Evolutionary conservation across 371 early-diverging fungal genomes (phyloP), one percentile per base, ranked within the genome.

Genomic region (Syncephalastrum racemosum): DNA sequence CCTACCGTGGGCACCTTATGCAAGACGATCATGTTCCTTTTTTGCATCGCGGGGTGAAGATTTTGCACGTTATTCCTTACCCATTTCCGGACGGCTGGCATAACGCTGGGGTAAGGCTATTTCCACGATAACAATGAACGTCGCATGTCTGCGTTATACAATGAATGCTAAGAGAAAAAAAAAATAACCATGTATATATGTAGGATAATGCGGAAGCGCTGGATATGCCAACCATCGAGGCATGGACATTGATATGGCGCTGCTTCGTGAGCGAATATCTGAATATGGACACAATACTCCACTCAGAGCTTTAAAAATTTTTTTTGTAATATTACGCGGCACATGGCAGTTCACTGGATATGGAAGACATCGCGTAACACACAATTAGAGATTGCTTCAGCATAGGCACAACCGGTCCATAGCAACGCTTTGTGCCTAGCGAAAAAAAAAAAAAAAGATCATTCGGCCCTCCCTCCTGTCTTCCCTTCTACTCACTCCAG

Each of bases 11-110:
- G 41, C 59, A 69, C 23, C 54, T 67, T 5, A 77, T 97, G 42
- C 88, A 88, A 50, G 98, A 98, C 66, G 98, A 98, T 68, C 98
- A 98, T 73, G 57, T 84, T 13, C 98, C 98, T 3, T 98, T 98
- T 69, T 25, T 89, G 43, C 47, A 75, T 15, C 79, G 84, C 36
- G 90, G 91, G 18, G 93, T 96, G 0, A 89, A 91, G 4, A 80
- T 96, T 41, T 73, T 96, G 22, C 98, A 97, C 70, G 59, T 93
- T 25, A 97, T 98, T 52, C 88, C 97, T 2, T 59, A 65, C n/a
- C 91, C 91, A 15, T 98, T 98, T 70, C 98, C 98, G 4, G 39
- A 41, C 8, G 95, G 88, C 8, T 98, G 98, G 98, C 98, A 98
- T 66, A 90, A 62, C 4, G 50, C 77, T 14, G 45, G 44, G n/a